Percentiles rank a stretch among this genome's conserved stretches.
These are phyloP conservation scores for Hypoxylon sp. DNA, from an alignment of 2,329 filamentous ascomycete genomes.

Conservation along the genomic window DNA sequence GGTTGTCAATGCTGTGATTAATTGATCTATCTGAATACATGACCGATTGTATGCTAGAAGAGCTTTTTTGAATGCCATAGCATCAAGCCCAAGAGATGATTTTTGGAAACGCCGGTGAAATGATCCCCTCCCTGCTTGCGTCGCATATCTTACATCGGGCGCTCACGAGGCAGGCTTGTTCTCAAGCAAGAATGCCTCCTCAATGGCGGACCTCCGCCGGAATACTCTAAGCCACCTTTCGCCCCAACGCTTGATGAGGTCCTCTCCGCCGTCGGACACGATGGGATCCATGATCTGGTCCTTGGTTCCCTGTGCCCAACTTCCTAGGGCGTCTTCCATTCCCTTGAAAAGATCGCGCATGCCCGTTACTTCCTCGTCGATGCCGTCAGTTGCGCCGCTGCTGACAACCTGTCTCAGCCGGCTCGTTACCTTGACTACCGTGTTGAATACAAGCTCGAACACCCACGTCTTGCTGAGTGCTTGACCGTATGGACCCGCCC, in stretches of 20 bases:
- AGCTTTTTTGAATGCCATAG: slow-evolving; percentile 2
- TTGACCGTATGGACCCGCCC: slow-evolving; percentile 63
- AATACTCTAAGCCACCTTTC: slow-evolving; percentile 88
- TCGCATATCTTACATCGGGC: slow-evolving; percentile 20
- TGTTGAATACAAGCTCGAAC: slow-evolving; percentile 90
- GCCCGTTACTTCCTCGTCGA: slow-evolving; percentile 69
- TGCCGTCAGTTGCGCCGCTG: slow-evolving; percentile 63
- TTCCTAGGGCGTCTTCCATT: slow-evolving; percentile 79
- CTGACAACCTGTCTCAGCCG: slow-evolving; percentile 82
- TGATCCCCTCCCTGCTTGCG: slow-evolving; percentile 2
- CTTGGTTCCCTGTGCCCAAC: slow-evolving; percentile 76
- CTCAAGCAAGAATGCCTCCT: slow-evolving; percentile 67
- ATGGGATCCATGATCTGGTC: slow-evolving; percentile 76
- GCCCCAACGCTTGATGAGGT: slow-evolving; percentile 80
- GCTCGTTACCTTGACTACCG: slow-evolving; percentile 87
- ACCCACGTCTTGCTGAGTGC: slow-evolving; percentile 78
- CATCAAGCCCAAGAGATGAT: slow-evolving; percentile 1
- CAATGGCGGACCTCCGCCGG: slow-evolving; percentile 80
- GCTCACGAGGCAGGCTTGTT: slow-evolving; percentile 22
- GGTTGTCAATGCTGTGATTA: slow-evolving; percentile 9
- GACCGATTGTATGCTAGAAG: background rate
- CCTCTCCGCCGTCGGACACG: slow-evolving; percentile 63
- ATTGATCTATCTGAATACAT: slow-evolving; percentile 27
- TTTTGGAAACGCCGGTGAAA: slow-evolving; percentile 17
- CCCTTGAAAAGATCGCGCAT: slow-evolving; percentile 83